Evolutionary conservation across 352 stramenopile genomes (phyloP), one percentile per base, ranked within the genome.

Genomic region (Peronospora belbahrii): DNA sequence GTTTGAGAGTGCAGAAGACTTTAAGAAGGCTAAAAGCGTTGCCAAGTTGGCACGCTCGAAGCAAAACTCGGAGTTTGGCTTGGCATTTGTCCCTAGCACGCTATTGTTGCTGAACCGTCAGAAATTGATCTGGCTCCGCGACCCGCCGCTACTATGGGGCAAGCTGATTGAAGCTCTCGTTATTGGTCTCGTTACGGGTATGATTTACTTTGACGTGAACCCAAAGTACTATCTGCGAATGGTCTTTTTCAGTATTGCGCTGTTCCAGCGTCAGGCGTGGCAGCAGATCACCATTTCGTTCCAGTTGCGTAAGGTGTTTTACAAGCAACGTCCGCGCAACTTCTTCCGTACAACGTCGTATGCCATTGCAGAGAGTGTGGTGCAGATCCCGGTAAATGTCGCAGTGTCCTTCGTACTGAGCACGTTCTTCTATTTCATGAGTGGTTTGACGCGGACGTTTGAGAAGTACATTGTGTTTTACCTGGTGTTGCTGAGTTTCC

Each of bases 351-450:
- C 85, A 3, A 66, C 65, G 2, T 83, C 81, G 22, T 96, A 95
- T 43, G 54, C 83, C 3, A 77, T 95, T 48, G 88, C 72, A 2
- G 66, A 74, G 20, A 67, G 46, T 45, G 45, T 84, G 6, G 65
- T 88, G 15, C 65, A 81, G 51, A 71, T 84, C 10, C 64, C 78
- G 6, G 70, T 88, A 39, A 74, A 78, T 62, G 65, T 96, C 49
- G 65, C 70, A 0, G 86, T 83, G 0, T 65, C 65, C 7, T 65
- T 79, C 22, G 56, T 79, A 7, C 23, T 79, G 23, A 64, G 85
- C 54, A 72, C 86, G 14, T 71, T 79, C 52, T 83, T 83, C 57
- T 96, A 96, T 63, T 96, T 87, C 49, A 93, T 95, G 74, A 88
- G 88, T 49, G 87, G 87, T 1, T 52, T 96, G 23, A 74, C 62